Conservation (phyloP, 768 basidiomycete species). For the Daedaleopsis sinensis region DNA sequence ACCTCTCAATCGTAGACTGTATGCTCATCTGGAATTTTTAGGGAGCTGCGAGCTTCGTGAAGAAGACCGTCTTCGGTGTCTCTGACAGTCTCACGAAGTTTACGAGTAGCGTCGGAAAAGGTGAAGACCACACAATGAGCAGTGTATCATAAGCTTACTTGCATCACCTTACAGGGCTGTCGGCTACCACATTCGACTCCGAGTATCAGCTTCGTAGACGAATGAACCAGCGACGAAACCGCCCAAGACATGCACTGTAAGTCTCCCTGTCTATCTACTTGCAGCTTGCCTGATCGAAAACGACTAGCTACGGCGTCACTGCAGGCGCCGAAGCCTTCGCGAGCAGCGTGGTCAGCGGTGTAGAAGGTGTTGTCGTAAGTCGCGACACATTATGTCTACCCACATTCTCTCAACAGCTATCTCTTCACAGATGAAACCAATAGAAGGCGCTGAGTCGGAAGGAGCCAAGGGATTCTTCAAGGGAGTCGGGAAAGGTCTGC, state of each 20-base stretch:
- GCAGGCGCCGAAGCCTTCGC: conserved; percentile 95
- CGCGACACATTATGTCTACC: neutral
- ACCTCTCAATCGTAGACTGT: neutral
- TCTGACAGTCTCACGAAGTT: conserved; percentile 98
- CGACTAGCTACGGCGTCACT: conserved; percentile 84
- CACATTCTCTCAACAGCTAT: neutral
- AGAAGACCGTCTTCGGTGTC: conserved; percentile 97
- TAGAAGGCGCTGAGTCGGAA: conserved; percentile 94
- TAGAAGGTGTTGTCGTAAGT: conserved; percentile 90
- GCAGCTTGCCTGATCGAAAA: neutral
- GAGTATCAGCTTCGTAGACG: conserved; percentile 92
- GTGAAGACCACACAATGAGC: neutral
- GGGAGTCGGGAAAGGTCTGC: conserved; percentile 94
- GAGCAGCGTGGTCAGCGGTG: conserved; percentile 90
- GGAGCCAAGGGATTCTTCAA: conserved; percentile 98
- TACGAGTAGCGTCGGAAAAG: conserved; percentile 96
- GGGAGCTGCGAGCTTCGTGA: conserved; percentile 98
- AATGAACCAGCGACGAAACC: conserved; percentile 89
- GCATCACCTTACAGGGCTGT: conserved; percentile 63
- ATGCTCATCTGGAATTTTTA: conserved; percentile 36
- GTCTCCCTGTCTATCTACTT: conserved; percentile 24
- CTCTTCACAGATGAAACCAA: conserved; percentile 79
- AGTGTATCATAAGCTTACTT: neutral
- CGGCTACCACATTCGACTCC: conserved; percentile 94
- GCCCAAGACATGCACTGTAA: conserved; percentile 93